These are phyloP conservation scores for Bipolaris zeicola DNA, from an alignment of 2,329 filamentous ascomycete species.

Conservation along the genomic window DNA sequence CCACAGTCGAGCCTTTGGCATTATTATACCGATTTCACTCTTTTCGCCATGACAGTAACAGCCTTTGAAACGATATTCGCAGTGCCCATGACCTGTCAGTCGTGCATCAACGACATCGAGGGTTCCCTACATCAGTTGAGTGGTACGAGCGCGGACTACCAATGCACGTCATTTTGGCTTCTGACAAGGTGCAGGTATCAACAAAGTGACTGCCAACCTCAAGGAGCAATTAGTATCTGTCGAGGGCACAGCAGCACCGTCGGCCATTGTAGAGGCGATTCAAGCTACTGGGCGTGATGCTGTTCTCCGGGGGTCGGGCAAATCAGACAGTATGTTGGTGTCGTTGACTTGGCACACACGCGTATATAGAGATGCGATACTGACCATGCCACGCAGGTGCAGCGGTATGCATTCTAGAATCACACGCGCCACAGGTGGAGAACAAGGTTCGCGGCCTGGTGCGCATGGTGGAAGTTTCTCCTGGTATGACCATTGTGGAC, in stretches of 20 bases:
- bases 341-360: slow-evolving; percentile 2
- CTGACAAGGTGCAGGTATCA: slow-evolving; percentile 66
- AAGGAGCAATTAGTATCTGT: slow-evolving; percentile 82
- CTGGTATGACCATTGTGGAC: slow-evolving; percentile 81
- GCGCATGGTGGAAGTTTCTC: slow-evolving; percentile 89
- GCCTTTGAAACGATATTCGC: slow-evolving; percentile 82
- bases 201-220: slow-evolving; percentile 80
- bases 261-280: slow-evolving; percentile 85
- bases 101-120: slow-evolving; percentile 86
- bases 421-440: slow-evolving; percentile 65
- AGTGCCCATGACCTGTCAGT: slow-evolving; percentile 89
- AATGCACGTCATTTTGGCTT: slow-evolving; percentile 28
- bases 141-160: slow-evolving; percentile 52
- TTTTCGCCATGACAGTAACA: slow-evolving; percentile 38
- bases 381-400: slow-evolving; percentile 59
- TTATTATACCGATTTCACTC: background rate
- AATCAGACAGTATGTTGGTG: slow-evolving; percentile 73
- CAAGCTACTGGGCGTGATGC: slow-evolving; percentile 91
- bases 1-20: background rate
- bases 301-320: slow-evolving; percentile 87
- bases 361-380: background rate
- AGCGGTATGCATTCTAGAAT: slow-evolving; percentile 95
- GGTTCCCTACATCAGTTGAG: slow-evolving; percentile 75
- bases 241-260: slow-evolving; percentile 89
- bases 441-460: slow-evolving; percentile 83